Evolutionary conservation across 768 basidiomycete genomes (phyloP).

Genomic region (Hypsizygus marmoreus): DNA sequence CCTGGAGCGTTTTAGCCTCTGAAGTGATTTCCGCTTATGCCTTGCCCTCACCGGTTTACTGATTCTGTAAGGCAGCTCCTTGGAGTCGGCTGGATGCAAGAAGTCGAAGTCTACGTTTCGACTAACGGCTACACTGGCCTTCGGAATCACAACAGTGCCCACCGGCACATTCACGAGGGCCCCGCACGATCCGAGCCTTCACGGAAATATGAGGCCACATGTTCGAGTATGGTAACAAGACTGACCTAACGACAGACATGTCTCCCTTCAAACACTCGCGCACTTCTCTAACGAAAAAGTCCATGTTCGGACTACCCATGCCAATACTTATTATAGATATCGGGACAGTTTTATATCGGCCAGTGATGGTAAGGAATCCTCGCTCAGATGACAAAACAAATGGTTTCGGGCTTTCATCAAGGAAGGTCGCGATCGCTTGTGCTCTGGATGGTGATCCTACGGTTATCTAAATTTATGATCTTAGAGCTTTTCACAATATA

Average conservation of each 20-base stretch:
- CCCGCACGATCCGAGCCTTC: conserved; percentile 82
- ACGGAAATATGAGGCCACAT: conserved; percentile 9
- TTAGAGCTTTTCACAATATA: conserved; percentile 2
- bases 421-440: conserved; percentile 51
- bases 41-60: conserved; percentile 55
- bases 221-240: conserved; percentile 7
- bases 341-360: conserved; percentile 61
- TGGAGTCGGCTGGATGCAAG: conserved; percentile 39
- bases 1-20: conserved; percentile 37
- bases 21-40: conserved; percentile 11
- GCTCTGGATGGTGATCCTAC: conserved; percentile 77
- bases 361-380: conserved; percentile 75
- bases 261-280: conserved; percentile 73
- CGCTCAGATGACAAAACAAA: conserved; percentile 72
- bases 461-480: conserved; percentile 52
- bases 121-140: conserved; percentile 63
- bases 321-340: conserved; percentile 79
- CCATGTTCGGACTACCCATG: conserved; percentile 82
- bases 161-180: conserved; percentile 67
- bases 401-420: conserved; percentile 60
- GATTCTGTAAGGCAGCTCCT: conserved; percentile 61
- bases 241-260: conserved; percentile 51
- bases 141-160: conserved; percentile 76
- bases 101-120: conserved; percentile 83
- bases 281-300: conserved; percentile 83